Evolutionary conservation across 495 filamentous ascomycete species (phyloP).

Genomic region (Xylaria longipes): DNA sequence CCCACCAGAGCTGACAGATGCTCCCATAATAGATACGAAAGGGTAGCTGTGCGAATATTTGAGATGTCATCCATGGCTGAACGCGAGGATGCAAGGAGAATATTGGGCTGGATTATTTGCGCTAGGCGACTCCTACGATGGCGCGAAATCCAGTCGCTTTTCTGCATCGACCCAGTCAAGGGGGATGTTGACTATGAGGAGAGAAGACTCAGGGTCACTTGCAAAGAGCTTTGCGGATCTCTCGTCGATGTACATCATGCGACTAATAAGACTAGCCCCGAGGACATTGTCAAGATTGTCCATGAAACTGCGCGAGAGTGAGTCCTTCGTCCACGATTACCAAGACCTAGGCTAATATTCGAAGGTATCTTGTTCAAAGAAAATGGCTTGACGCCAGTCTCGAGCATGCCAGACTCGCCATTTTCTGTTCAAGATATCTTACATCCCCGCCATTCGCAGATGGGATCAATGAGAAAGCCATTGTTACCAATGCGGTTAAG

Average conservation of each 20-base stretch:
- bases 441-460: not conserved
- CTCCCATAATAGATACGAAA: constrained; percentile 15
- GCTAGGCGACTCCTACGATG: constrained; percentile 23
- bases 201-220: constrained; percentile 15
- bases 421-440: constrained; percentile 14
- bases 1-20: not conserved
- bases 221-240: constrained; percentile 27
- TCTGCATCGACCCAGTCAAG: constrained; percentile 26
- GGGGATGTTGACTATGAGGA: constrained; percentile 15
- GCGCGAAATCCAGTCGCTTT: constrained; percentile 26
- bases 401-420: not conserved
- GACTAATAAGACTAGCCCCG: not conserved
- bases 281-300: constrained; percentile 16
- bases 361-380: not conserved
- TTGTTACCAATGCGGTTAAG: not conserved
- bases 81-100: constrained; percentile 19
- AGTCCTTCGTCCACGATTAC: not conserved
- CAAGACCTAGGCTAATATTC: not conserved
- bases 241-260: constrained; percentile 19
- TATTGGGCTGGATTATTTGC: constrained; percentile 23
- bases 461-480: not conserved
- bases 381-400: not conserved
- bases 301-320: constrained; percentile 16
- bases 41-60: constrained; percentile 20
- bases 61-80: not conserved